Percentiles rank a stretch among this genome's conserved stretches.
phyloP scores from a whole-genome alignment of 805 yeast species.

The Yamadazyma insecticola region DNA sequence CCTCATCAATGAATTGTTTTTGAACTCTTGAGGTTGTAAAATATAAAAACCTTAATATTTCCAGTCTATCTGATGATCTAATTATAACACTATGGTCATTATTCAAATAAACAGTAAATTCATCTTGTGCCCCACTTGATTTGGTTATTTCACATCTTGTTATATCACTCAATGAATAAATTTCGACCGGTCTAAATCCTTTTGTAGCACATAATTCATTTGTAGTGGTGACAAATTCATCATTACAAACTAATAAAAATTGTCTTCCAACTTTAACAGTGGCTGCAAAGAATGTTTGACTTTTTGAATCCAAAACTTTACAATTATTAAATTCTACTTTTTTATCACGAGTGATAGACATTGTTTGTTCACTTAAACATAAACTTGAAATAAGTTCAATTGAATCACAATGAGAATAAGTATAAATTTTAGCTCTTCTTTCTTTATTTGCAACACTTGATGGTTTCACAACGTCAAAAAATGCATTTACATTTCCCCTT shows the following conservation, averaged over 20 bases:
- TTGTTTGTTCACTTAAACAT: constrained; percentile 31
- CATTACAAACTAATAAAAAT: constrained; percentile 51
- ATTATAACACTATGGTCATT: constrained; percentile 23
- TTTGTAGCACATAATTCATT: constrained; percentile 19
- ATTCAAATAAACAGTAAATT: constrained; percentile 31
- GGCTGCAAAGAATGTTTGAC: constrained; percentile 54
- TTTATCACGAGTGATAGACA: constrained; percentile 32
- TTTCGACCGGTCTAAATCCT: constrained; percentile 31
- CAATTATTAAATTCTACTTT: constrained; percentile 31
- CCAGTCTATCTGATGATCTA: constrained; percentile 38
- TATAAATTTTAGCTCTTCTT: constrained; percentile 17
- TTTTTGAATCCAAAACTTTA: constrained; percentile 44
- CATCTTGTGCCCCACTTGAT: constrained; percentile 25
- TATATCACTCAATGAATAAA: constrained; percentile 28
- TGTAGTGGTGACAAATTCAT: constrained; percentile 15
- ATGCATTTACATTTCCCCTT: constrained; percentile 15
- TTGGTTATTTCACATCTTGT: constrained; percentile 31
- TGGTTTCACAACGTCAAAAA: constrained; percentile 18
- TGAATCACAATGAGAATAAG: constrained; percentile 31
- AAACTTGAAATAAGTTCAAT: constrained; percentile 29
- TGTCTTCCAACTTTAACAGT: constrained; percentile 66
- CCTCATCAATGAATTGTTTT: constrained; percentile 24
- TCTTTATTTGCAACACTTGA: constrained; percentile 13
- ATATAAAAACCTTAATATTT: constrained; percentile 66
- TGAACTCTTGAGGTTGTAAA: constrained; percentile 56